phyloP scores from a whole-genome alignment of 2,329 filamentous ascomycete species.

The Hypoxylon sp. region DNA sequence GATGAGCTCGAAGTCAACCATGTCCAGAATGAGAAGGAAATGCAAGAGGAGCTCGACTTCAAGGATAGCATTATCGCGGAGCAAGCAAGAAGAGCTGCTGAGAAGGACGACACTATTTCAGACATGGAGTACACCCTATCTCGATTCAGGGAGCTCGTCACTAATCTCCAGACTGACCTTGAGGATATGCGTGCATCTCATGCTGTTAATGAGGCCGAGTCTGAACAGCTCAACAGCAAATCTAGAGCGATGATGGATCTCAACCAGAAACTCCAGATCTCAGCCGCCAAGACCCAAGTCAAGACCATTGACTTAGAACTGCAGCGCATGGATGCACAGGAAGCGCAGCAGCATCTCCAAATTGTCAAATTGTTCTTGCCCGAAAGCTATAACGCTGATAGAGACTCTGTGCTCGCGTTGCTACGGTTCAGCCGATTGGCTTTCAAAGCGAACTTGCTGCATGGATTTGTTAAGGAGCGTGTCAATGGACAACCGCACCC shows the following conservation, averaged over 20 bases:
- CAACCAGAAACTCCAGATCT: constrained; percentile 92
- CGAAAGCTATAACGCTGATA: constrained; percentile 83
- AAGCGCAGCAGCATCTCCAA: constrained; percentile 87
- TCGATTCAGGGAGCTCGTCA: constrained; percentile 90
- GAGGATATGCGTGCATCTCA: constrained; percentile 94
- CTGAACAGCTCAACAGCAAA: constrained; percentile 88
- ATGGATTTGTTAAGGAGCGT: constrained; percentile 83
- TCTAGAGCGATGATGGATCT: constrained; percentile 97
- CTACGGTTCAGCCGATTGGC: constrained; percentile 88
- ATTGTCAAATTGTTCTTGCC: constrained; percentile 93
- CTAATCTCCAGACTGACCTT: constrained; percentile 85
- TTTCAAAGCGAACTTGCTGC: constrained; percentile 88
- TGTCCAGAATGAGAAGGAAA: constrained; percentile 91
- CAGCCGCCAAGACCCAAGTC: constrained; percentile 90
- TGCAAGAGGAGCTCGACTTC: constrained; percentile 93
- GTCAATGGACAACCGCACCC: constrained; percentile 77
- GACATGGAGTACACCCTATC: constrained; percentile 93
- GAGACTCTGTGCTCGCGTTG: constrained; percentile 89
- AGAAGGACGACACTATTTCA: constrained; percentile 85
- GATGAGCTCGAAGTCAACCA: constrained; percentile 96
- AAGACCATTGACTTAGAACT: constrained; percentile 96
- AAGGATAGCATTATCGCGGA: constrained; percentile 89
- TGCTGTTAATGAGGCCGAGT: constrained; percentile 92
- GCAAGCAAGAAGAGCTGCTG: constrained; percentile 77
- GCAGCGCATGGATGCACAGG: constrained; percentile 86